These are phyloP conservation scores for Leccinum subgranulosum DNA, from an alignment of 768 basidiomycete species.

Conservation along the genomic window DNA sequence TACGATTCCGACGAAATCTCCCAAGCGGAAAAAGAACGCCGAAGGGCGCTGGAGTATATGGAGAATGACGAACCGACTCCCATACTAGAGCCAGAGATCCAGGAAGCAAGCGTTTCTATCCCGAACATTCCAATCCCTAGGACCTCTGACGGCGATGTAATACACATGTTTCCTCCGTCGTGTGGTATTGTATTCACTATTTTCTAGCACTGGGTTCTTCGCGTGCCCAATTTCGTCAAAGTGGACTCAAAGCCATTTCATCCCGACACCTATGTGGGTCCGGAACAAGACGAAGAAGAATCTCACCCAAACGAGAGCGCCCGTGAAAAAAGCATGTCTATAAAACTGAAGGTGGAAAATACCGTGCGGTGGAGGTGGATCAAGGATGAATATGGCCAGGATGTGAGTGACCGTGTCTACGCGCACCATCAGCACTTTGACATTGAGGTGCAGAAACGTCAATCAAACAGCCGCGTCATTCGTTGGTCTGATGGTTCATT, in stretches of 20 bases:
- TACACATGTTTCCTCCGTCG: slow-evolving; percentile 20
- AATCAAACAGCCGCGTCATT: slow-evolving; percentile 89
- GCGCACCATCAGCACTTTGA: not conserved
- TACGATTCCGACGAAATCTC: slow-evolving; percentile 68
- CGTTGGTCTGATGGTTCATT: slow-evolving; percentile 95
- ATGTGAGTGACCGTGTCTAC: slow-evolving; percentile 50
- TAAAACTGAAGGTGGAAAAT: slow-evolving; percentile 89
- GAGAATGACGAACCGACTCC: slow-evolving; percentile 70
- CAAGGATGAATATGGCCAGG: slow-evolving; percentile 67
- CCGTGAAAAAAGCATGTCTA: slow-evolving; percentile 77
- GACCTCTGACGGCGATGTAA: slow-evolving; percentile 79
- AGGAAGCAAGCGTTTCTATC: slow-evolving; percentile 71
- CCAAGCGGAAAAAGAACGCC: slow-evolving; percentile 50
- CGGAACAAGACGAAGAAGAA: slow-evolving; percentile 74
- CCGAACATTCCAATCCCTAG: slow-evolving; percentile 85
- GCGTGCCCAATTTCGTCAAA: slow-evolving; percentile 91
- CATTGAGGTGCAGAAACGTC: slow-evolving; percentile 51
- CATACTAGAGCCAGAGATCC: slow-evolving; percentile 46
- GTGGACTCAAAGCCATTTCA: slow-evolving; percentile 90
- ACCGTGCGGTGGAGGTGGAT: slow-evolving; percentile 95
- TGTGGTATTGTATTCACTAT: slow-evolving; percentile 6
- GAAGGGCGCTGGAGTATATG: slow-evolving; percentile 76
- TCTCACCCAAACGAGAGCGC: slow-evolving; percentile 53
- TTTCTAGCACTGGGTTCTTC: slow-evolving; percentile 77
- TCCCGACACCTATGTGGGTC: slow-evolving; percentile 77